phyloP scores from a whole-genome alignment of 148 eudicot species.

The Chenopodium berlandieri region DNA sequence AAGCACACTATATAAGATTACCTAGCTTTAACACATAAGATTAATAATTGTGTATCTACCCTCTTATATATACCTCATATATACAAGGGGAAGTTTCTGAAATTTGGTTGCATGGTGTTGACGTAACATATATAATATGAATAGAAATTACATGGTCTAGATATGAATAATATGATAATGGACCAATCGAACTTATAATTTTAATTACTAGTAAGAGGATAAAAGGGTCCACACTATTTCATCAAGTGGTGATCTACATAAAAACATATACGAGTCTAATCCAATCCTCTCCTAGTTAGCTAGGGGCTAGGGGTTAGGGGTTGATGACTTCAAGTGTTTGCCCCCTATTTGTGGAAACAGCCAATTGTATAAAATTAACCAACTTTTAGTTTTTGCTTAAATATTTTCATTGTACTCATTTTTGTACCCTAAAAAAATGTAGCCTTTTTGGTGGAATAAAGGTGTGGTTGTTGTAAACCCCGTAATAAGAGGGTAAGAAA shows the following conservation, averaged over 20 bases:
- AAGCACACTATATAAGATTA: too few species aligned
- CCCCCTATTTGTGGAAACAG: background rate
- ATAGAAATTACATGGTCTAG: background rate
- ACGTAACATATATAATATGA: background rate
- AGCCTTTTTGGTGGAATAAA: background rate
- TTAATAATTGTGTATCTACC: too few species aligned
- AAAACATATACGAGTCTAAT: background rate
- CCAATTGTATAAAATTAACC: background rate
- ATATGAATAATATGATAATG: constrained; percentile 12
- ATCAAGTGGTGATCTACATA: background rate
- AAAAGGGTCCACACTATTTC: background rate
- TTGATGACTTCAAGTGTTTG: too few species aligned
- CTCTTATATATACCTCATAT: too few species aligned
- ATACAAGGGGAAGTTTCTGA: background rate
- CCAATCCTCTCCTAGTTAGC: background rate
- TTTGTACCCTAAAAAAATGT: background rate
- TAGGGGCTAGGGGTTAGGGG: background rate
- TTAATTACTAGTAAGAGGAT: background rate
- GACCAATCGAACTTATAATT: background rate
- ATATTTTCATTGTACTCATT: background rate
- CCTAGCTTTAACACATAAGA: too few species aligned
- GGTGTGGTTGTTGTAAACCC: background rate
- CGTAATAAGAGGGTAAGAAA: too few species aligned
- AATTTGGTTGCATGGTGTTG: constrained; percentile 7
- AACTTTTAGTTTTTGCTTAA: background rate